Conservation (phyloP, 2,329 filamentous ascomycete genomes). For the Calycina herbarum region DNA sequence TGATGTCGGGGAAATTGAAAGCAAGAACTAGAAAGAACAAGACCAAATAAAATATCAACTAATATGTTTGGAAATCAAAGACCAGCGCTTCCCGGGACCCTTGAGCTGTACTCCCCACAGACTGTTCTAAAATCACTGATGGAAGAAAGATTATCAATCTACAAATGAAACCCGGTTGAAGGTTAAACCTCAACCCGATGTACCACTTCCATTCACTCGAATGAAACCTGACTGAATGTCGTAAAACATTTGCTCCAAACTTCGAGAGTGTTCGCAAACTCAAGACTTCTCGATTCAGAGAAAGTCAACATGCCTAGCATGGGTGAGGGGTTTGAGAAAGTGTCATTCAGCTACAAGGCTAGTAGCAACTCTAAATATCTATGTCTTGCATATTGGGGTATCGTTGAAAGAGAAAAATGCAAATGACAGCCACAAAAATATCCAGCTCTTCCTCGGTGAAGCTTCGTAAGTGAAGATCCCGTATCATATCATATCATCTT, state of each 20-base stretch:
- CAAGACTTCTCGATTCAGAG: background rate
- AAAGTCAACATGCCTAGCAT: background rate
- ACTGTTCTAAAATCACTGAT: no score
- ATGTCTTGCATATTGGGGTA: background rate
- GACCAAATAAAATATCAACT: no score
- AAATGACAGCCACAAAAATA: background rate
- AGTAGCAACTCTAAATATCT: background rate
- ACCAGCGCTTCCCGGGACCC: no score
- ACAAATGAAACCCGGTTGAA: background rate
- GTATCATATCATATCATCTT: background rate
- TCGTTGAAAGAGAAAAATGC: background rate
- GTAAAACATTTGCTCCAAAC: background rate
- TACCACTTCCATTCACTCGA: no score
- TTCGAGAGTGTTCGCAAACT: background rate
- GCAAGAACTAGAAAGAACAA: no score
- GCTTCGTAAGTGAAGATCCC: background rate
- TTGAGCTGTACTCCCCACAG: no score
- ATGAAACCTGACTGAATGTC: no score
- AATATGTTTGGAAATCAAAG: no score
- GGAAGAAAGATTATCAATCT: no score
- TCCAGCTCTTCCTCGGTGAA: background rate
- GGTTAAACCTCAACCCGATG: background rate
- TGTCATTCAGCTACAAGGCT: background rate
- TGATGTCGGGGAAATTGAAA: no score
- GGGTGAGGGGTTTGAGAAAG: background rate